Base-by-base conservation (phyloP, 257 asterid genomes). In the Fraxinus quadrangulata region DNA sequence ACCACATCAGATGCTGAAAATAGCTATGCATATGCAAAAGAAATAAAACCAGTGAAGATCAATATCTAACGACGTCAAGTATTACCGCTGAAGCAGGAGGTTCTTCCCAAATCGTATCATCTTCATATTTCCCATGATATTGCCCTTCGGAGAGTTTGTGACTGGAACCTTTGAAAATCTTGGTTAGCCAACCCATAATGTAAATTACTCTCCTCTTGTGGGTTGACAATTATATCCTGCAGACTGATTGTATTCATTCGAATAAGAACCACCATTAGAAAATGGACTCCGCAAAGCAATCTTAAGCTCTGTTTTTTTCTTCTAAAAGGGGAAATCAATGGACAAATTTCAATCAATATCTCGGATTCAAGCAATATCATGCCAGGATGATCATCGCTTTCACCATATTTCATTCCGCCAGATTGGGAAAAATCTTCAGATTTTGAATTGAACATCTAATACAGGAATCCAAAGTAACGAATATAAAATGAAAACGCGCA, bases 121-220 rank as follows among this genome's bases (percentile, higher is more conserved):
- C 92, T 78, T 91, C 94, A 39, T 86, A 84, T 76, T 84, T 90
- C 75, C 97, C 96, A 79, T 87, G 91, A 80, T 88, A 82, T 79
- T 91, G 97, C 78, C 97, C 99, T 85, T 83, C 83, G 2, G 84
- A 86, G 77, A 86, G 79, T 82, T 83, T 88, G 79, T 94, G 90
- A 80, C 87, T 88, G 70, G 94, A 83, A 78, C 98, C 98, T 75
- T 80, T 88, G 65, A 92, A 90, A 80, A 95, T 89, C 93, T 91
- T 95, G 80, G 96, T 85, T 65, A 94, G 81, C 97, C 98, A 95
- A 77, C 92, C 93, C 94, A 93, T 94, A 71, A 82, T 37, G 67
- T 61, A 75, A 83, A 69, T 37, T 72, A 51, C 74, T 80, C 79
- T 79, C 79, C 14, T 40, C 79, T 75, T 76, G 45, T 37, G 74